Percentiles rank a stretch among this genome's conserved stretches.
Evolutionary conservation across 2,329 filamentous ascomycete species (phyloP).

Genomic region (Pseudogymnoascus sp.): DNA sequence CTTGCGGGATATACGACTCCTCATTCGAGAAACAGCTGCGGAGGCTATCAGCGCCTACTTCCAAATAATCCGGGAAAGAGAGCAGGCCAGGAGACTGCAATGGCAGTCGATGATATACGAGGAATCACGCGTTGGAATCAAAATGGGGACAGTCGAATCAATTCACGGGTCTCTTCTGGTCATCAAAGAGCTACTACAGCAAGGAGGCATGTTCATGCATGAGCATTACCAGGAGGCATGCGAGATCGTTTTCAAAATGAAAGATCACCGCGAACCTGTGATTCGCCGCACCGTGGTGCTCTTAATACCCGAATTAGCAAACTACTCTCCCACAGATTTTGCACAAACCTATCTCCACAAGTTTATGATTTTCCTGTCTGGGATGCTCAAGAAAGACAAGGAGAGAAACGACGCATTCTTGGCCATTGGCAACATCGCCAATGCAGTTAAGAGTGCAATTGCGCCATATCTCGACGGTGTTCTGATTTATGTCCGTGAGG

Average conservation of each 20-base stretch:
- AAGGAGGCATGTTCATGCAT: constrained; percentile 99
- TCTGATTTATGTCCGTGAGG: constrained; percentile 86
- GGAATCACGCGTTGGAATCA: constrained; percentile 74
- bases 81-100: constrained; percentile 75
- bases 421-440: constrained; percentile 92
- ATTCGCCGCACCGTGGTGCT: constrained; percentile 86
- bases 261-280: constrained; percentile 82
- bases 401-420: constrained; percentile 91
- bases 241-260: constrained; percentile 85
- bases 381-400: constrained; percentile 90
- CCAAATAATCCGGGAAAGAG: constrained; percentile 88
- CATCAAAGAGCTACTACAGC: constrained; percentile 84
- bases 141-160: constrained; percentile 73
- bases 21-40: constrained; percentile 86
- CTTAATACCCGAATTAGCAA: constrained; percentile 86
- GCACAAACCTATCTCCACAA: constrained; percentile 81
- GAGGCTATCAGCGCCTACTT: constrained; percentile 94
- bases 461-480: constrained; percentile 93
- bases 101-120: constrained; percentile 91
- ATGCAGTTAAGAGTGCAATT: constrained; percentile 92
- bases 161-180: constrained; percentile 93
- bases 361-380: constrained; percentile 94
- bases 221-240: constrained; percentile 87
- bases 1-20: constrained; percentile 77
- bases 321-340: constrained; percentile 88